Conservation (phyloP, 495 filamentous ascomycete genomes). For the Neurospora discreta region DNA sequence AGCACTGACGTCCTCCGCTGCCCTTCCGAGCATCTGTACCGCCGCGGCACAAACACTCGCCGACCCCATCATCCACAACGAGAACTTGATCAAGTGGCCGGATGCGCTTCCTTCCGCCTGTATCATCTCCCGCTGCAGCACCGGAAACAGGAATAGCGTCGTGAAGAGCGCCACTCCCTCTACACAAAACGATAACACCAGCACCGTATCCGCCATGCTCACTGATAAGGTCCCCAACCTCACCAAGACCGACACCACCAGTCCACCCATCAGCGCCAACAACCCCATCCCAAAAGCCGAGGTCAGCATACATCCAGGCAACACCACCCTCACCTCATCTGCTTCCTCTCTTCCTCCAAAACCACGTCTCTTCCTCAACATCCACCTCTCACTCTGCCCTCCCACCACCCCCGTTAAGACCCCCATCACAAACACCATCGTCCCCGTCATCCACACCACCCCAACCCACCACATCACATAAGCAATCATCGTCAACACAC, state of each 20-base stretch:
- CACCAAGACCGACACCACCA: not conserved
- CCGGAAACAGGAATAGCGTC: constrained; percentile 1
- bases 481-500: not conserved
- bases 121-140: constrained; percentile 8
- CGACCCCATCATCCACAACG: constrained; percentile 7
- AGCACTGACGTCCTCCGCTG: not conserved
- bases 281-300: not conserved
- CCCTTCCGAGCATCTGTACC: constrained; percentile 3
- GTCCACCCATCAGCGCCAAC: constrained; percentile 1
- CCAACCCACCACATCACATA: constrained; percentile 10
- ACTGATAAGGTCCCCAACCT: not conserved
- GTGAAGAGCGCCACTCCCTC: constrained; percentile 1
- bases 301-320: not conserved
- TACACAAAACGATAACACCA: constrained; percentile 3
- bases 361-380: not conserved
- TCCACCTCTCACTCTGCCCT: not conserved
- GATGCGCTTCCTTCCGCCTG: constrained; percentile 7
- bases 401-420: not conserved
- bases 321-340: constrained; percentile 4
- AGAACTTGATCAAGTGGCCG: not conserved
- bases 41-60: constrained; percentile 6
- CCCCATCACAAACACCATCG: constrained; percentile 1
- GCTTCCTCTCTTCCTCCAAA: not conserved
- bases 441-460: not conserved
- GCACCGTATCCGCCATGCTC: not conserved